Evolutionary conservation across 345 rosid species (phyloP), one percentile per base, ranked within the genome.

Genomic region (Murraya koenigii): DNA sequence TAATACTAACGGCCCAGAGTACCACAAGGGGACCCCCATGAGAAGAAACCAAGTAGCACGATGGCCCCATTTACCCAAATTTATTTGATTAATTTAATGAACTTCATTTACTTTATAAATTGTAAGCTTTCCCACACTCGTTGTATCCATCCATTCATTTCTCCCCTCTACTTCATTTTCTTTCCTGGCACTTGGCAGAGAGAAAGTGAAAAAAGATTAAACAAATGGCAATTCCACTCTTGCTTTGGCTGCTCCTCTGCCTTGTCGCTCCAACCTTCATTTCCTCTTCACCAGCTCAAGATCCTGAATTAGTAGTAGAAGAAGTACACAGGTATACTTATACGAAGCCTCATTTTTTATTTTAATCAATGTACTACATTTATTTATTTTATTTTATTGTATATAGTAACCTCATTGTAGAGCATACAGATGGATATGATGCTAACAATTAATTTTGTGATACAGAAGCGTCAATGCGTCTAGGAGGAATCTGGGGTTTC

Each of bases 401-500:
- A 8, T 32, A 22, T 30, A 10, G 58, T 25, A 20, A 36, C 28
- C 35, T 20, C 5, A 32, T 9, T 72, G 19, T 36, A 15, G 32
- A 56, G 25, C 14, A 49, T 49, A 41, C 33, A 30, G 7, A 19
- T n/a, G n/a, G n/a, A n/a, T n/a, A 13, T 11, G n/a, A 1, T 25
- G 38, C 14, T 64, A 3, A 44, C 49, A 41, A 26, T 11, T 13
- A 44, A 44, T 69, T 69, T 20, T 74, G 19, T 72, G 66, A 52
- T 30, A 26, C 84, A 88, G 92, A 77, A 83, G 80, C 80, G 86
- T 86, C 33, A 88, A 90, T 85, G 94, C 84, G 30, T 88, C 92
- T 8, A 84, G 92, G 83, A 88, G 94, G 82, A 88, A 87, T 23
- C 75, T 87, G 69, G 94, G 88, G 0, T 88, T 75, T 77, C 86